Percentiles rank a stretch among this genome's conserved stretches.
Conservation (phyloP, 441 rosid species). For the Gossypium gossypioides region DNA sequence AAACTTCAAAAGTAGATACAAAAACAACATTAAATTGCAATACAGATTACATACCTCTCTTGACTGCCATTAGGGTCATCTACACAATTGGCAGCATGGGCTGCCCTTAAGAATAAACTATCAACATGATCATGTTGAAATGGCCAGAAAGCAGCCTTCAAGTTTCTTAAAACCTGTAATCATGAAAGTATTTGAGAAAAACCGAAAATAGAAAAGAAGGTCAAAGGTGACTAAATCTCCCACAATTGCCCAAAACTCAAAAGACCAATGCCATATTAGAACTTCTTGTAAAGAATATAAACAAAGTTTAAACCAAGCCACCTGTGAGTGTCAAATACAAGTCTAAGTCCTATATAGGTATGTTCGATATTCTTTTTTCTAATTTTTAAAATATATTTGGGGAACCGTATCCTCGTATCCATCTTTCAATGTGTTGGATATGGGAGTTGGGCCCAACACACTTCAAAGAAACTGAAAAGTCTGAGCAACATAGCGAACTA, state of each 20-base stretch:
- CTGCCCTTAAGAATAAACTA: constrained; percentile 55
- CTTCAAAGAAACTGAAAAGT: neutral
- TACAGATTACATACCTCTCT: constrained; percentile 28
- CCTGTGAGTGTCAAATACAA: too few relatives aligned
- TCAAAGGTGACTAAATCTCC: neutral
- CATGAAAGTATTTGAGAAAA: neutral
- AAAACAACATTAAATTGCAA: constrained; percentile 2
- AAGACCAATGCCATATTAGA: neutral
- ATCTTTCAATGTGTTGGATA: too few relatives aligned
- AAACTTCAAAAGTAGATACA: neutral
- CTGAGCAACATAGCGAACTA: neutral
- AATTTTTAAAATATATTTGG: too few relatives aligned
- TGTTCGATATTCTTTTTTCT: too few relatives aligned
- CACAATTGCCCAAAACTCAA: neutral
- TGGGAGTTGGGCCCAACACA: neutral
- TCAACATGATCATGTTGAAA: constrained; percentile 36
- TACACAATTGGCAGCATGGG: constrained; percentile 44
- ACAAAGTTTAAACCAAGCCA: neutral
- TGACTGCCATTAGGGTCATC: constrained; percentile 31
- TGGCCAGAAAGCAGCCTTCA: constrained; percentile 66
- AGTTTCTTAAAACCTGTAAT: constrained; percentile 41
- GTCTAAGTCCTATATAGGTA: too few relatives aligned
- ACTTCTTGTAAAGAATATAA: neutral
- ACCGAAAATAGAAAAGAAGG: neutral
- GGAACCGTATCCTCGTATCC: too few relatives aligned